A percentile compares a stretch with the other conserved stretches of the same genome.
These are phyloP conservation scores for Aspergillus spinulosporus DNA, from an alignment of 2,329 filamentous ascomycete species.

Conservation along the genomic window DNA sequence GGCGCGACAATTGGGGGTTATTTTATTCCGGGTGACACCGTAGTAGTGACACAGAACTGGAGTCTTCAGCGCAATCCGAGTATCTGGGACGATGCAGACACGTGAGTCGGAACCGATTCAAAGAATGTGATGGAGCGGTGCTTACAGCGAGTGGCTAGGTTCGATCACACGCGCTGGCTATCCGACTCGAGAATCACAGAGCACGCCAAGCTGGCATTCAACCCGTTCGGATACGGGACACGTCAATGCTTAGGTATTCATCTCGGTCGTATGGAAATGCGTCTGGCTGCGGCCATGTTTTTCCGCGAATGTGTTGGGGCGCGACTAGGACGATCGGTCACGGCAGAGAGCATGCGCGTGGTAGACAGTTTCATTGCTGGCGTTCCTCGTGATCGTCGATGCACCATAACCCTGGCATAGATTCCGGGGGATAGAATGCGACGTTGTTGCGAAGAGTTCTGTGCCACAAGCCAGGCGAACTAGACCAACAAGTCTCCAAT, in stretches of 20 bases:
- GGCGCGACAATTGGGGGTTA: background rate
- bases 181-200: background rate
- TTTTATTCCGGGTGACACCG: background rate
- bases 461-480: too few species aligned
- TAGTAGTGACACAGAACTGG: slow-evolving; percentile 5
- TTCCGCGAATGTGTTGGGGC: slow-evolving; percentile 8
- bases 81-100: background rate
- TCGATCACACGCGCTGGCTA: slow-evolving; percentile 5
- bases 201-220: slow-evolving; percentile 5
- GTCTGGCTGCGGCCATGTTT: slow-evolving; percentile 4
- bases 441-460: background rate
- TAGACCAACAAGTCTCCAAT: too few species aligned
- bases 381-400: slow-evolving; percentile 4
- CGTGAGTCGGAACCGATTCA: background rate
- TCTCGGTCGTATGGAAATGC: slow-evolving; percentile 8
- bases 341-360: slow-evolving; percentile 6
- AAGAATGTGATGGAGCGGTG: background rate
- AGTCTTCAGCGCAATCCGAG: background rate
- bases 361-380: slow-evolving; percentile 7
- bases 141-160: background rate
- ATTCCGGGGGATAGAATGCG: background rate
- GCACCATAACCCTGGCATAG: background rate
- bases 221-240: slow-evolving; percentile 4
- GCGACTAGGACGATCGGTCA: background rate
- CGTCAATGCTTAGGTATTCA: slow-evolving; percentile 8